Evolutionary conservation across 2,329 filamentous ascomycete genomes (phyloP).

Genomic region (Hymenoscyphus linearis): DNA sequence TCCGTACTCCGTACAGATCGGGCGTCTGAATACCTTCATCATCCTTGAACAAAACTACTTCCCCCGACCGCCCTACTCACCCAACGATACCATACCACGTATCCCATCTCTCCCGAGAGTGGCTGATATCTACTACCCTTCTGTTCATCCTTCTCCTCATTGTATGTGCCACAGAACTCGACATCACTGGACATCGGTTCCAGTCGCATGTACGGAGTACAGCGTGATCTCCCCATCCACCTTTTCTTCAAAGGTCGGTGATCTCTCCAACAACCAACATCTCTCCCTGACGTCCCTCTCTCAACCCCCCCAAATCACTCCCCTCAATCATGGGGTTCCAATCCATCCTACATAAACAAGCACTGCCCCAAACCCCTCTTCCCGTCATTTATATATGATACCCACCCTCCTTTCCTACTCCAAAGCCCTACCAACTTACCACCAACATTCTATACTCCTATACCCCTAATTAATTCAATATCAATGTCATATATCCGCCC

Average conservation of each 20-base stretch:
- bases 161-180: constrained; percentile 2
- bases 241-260: constrained; percentile 18
- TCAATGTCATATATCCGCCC: constrained; percentile 22
- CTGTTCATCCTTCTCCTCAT: neutral
- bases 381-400: constrained; percentile 8
- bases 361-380: constrained; percentile 14
- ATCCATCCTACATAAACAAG: constrained; percentile 13
- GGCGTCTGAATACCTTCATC: constrained; percentile 22
- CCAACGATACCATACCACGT: neutral
- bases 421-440: neutral
- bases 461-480: neutral
- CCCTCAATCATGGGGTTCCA: constrained; percentile 18
- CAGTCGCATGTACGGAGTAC: constrained; percentile 16
- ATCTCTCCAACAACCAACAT: constrained; percentile 8
- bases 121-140: constrained; percentile 1
- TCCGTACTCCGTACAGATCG: no score
- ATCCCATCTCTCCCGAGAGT: neutral
- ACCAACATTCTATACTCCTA: neutral
- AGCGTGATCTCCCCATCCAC: constrained; percentile 22
- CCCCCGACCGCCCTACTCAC: neutral
- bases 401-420: constrained; percentile 1
- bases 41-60: constrained; percentile 13
- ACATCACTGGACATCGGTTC: neutral
- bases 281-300: constrained; percentile 3
- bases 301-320: constrained; percentile 15